phyloP scores from a whole-genome alignment of 495 filamentous ascomycete genomes.

The Neurospora africana region DNA sequence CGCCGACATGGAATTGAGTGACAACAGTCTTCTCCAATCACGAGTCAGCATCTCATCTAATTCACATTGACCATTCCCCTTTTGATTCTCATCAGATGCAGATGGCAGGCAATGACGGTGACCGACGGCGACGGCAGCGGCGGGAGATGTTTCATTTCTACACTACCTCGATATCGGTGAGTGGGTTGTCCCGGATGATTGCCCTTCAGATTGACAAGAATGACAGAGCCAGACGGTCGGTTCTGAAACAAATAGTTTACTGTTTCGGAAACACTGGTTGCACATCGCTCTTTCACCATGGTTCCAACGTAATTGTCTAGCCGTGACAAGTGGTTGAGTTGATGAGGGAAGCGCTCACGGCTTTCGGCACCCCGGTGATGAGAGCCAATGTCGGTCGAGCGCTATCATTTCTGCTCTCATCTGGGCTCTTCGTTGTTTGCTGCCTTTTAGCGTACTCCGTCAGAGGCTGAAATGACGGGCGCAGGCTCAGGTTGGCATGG shows the following conservation, averaged over 20 bases:
- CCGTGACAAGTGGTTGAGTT: not conserved
- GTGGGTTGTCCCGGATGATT: not conserved
- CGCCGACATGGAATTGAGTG: not conserved
- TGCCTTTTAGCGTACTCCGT: not conserved
- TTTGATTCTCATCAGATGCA: not conserved
- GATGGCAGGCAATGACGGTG: not conserved
- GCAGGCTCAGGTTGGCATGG: not conserved
- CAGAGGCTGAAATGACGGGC: not conserved
- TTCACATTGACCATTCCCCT: not conserved
- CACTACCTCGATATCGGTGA: not conserved
- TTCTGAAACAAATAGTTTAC: not conserved
- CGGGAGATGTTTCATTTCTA: not conserved
- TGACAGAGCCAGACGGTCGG: not conserved
- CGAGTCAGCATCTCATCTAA: not conserved
- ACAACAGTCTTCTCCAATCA: not conserved
- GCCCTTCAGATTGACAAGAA: not conserved
- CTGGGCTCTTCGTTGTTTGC: not conserved
- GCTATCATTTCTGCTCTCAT: not conserved
- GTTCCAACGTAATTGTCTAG: not conserved
- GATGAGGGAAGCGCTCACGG: not conserved
- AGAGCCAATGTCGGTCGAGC: not conserved
- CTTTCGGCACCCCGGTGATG: not conserved
- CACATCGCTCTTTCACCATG: not conserved
- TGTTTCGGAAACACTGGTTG: not conserved
- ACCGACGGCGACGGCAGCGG: not conserved